A percentile compares a stretch with the other conserved stretches of the same genome.
Evolutionary conservation across 768 basidiomycete species (phyloP).

Genomic region (Russula brevipes): DNA sequence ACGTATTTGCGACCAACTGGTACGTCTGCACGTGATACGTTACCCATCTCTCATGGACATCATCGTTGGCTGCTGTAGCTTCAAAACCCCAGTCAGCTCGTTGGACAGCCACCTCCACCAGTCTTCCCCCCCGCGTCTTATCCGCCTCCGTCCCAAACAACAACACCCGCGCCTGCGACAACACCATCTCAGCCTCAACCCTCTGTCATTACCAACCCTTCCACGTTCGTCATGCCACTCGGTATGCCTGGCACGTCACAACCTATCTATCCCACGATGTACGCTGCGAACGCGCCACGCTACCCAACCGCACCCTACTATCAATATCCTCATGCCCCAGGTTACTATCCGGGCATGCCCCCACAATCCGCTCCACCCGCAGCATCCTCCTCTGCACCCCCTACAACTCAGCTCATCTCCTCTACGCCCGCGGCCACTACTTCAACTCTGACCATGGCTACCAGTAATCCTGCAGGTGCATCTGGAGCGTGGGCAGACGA

Average conservation of each 20-base stretch:
- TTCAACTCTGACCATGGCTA: constrained; percentile 21
- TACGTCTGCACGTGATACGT: constrained; percentile 33
- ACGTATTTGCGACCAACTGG: constrained; percentile 69
- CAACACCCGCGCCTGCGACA: constrained; percentile 31
- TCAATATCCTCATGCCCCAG: constrained; percentile 39
- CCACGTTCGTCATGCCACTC: constrained; percentile 67
- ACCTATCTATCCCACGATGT: constrained; percentile 36
- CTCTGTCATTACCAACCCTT: constrained; percentile 61
- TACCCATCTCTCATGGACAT: constrained; percentile 17
- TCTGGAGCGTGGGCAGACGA: constrained; percentile 78
- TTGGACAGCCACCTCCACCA: constrained; percentile 59
- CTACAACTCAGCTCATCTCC: constrained; percentile 19
- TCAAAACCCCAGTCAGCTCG: constrained; percentile 66
- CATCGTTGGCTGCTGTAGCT: constrained; percentile 41
- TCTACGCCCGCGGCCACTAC: constrained; percentile 11
- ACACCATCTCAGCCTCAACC: constrained; percentile 35
- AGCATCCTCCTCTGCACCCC: constrained; percentile 31
- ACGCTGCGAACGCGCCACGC: constrained; percentile 34
- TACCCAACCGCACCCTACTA: constrained; percentile 66
- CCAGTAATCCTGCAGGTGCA: constrained; percentile 38
- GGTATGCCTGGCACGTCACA: constrained; percentile 42
- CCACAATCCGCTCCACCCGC: constrained; percentile 24
- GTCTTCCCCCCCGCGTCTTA: constrained; percentile 39
- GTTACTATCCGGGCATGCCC: constrained; percentile 30
- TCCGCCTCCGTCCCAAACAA: constrained; percentile 30